A percentile compares a stretch with the other conserved stretches of the same genome.
phyloP scores from a whole-genome alignment of 306 rosid species.

The Quercus bicolor region DNA sequence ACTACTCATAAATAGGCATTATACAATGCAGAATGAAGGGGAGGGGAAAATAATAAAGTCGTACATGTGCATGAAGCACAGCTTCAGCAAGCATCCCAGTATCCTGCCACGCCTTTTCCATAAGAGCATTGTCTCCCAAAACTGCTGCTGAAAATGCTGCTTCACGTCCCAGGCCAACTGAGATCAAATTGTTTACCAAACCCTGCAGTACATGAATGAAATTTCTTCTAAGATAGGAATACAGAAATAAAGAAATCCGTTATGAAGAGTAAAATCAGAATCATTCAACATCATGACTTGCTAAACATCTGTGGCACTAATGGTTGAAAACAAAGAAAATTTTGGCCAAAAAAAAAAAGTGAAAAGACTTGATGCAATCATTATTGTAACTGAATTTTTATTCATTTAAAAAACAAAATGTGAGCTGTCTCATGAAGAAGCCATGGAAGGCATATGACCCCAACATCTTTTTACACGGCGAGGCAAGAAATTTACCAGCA shows the following conservation, averaged over 20 bases:
- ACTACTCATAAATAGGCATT: conserved; percentile 1
- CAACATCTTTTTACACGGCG: neutral
- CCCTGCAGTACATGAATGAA: conserved; percentile 52
- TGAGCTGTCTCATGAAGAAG: neutral
- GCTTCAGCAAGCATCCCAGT: conserved; percentile 99
- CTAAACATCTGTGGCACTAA: neutral
- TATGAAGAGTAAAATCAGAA: neutral
- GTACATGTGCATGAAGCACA: conserved; percentile 97
- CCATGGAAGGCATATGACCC: neutral
- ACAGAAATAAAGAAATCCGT: neutral
- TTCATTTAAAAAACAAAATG: neutral
- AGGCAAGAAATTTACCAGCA: neutral
- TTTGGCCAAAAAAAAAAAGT: neutral
- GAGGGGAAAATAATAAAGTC: neutral
- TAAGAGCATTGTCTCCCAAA: conserved; percentile 93
- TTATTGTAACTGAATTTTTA: neutral
- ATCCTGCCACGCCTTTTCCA: conserved; percentile 99
- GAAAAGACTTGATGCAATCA: neutral
- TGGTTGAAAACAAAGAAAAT: neutral
- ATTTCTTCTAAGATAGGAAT: conserved; percentile 11
- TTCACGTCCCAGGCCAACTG: conserved; percentile 93
- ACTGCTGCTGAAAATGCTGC: conserved; percentile 96
- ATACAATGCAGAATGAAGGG: neutral
- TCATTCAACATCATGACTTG: neutral
- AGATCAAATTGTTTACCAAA: conserved; percentile 71